Evolutionary conservation across 2,329 filamentous ascomycete species (phyloP).

Genomic region (Fusarium mexicanum): DNA sequence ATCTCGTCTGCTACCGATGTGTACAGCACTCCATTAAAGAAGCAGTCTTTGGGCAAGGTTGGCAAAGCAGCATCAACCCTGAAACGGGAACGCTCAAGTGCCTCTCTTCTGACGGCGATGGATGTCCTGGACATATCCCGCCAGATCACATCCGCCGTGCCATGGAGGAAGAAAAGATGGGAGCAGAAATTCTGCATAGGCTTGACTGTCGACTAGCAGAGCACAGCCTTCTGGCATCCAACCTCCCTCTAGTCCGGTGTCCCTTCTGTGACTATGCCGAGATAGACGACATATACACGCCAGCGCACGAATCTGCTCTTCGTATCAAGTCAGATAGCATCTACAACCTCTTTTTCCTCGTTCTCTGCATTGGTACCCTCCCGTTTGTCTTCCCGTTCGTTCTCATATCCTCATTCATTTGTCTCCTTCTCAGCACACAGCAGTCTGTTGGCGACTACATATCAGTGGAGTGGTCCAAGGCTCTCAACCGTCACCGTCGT

Average conservation of each 20-base stretch:
- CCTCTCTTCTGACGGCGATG: conserved; percentile 75
- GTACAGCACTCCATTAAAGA: conserved; percentile 85
- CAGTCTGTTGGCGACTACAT: conserved; percentile 55
- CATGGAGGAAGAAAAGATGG: conserved; percentile 74
- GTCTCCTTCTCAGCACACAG: conserved; percentile 55
- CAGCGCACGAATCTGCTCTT: conserved; percentile 62
- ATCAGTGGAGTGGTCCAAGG: conserved; percentile 61
- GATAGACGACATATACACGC: conserved; percentile 79
- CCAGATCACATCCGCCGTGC: conserved; percentile 76
- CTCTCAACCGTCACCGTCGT: conserved; percentile 74
- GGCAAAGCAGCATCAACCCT: conserved; percentile 81
- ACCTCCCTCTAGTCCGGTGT: conserved; percentile 81
- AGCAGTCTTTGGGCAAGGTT: conserved; percentile 92
- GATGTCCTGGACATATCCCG: conserved; percentile 80
- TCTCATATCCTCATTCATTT: conserved; percentile 57
- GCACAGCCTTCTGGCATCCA: conserved; percentile 77
- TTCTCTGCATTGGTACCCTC: conserved; percentile 63
- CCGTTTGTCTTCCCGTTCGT: conserved; percentile 65
- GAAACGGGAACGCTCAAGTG: conserved; percentile 81
- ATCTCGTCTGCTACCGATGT: conserved; percentile 84
- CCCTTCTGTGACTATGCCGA: conserved; percentile 94
- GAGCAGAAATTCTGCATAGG: conserved; percentile 75
- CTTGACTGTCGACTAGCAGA: conserved; percentile 83
- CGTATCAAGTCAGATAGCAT: conserved; percentile 64
- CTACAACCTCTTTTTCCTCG: conserved; percentile 60